Base-by-base conservation (phyloP, 495 filamentous ascomycete species). In the Cercophora newfieldiana region DNA sequence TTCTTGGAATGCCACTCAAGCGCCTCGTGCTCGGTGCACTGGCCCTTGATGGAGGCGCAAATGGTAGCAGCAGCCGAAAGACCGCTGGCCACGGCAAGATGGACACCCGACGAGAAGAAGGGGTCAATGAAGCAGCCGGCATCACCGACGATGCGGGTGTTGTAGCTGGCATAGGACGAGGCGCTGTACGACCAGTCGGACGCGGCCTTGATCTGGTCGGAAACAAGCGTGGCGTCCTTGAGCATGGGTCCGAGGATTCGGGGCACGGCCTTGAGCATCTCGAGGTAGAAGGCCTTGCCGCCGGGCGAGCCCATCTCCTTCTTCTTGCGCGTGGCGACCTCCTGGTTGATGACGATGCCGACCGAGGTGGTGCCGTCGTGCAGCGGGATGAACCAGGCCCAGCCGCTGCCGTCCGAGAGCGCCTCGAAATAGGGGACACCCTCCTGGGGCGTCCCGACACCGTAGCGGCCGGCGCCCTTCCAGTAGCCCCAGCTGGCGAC, bases 401-500 rank as follows among this genome's bases (percentile, higher is more conserved):
- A 83, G 33, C 80, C 81, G 64, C 77, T 79, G 3, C 51, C 74
- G 68, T 80, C 78, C 16, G 18, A 61, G 14, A 80, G 53, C 1
- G 78, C 78, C 68, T 83, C 80, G 59, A 81, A 82, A 54, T 68
- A 79, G 10, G 80, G 81, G 24, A 65, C 67, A 12, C 68, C 66
- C 50, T 77, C 74, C 51, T 63, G 69, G 19, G 64, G 29, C 0
- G 72, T 79, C 24, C 79, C 79, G 10, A 26, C 19, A 8, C 50
- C 74, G 47, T 78, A 79, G 7, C 37, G 21, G 2, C 59, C 65
- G 29, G 63, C 72, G 12, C 69, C 74, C 29, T 72, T 75, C 75
- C 74, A 83, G 69, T 83, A 83, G 1, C 68, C 74, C 81, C 81
- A 83, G 63, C 63, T 77, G 26, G 81, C 81, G 16, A 82, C 60